Evolutionary conservation across 2,329 filamentous ascomycete species (phyloP), one percentile per base, ranked within the genome.

Genomic region (Fusarium sp.): DNA sequence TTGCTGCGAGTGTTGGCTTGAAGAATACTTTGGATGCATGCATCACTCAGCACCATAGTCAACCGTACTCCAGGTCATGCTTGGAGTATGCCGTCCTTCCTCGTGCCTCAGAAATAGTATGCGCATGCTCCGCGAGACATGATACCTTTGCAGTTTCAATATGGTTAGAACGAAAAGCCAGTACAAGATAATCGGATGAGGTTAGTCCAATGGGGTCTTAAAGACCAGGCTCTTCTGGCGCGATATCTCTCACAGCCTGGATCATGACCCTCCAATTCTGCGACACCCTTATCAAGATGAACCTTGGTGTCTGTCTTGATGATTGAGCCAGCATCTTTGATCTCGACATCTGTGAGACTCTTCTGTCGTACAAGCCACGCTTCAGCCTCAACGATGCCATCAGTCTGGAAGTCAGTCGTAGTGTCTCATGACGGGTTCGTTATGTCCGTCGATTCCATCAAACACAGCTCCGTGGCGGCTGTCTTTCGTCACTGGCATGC

Each of bases 31-130:
- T 17, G 42, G 26, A 45, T 45, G 12, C 8, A 26, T 45, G 42
- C 13, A 20, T 44, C 41, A 24, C 41, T 44, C 41, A 17, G n/a
- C 41, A 44, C n/a, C 41, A 7, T 17, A 44, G 41, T 44, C 9
- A 24, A 44, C n/a, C 4, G 15, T 24, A 17, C 14, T 10, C 33
- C 3, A 39, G 17, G 5, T 35, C 58, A n/a, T 26, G 7, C 3
- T 24, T 28, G 0, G 35, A n/a, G 22, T 28, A 33, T 3, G 22
- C 24, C 0, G 18, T 9, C 5, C 36, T 17, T 20, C 4, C 9
- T 6, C 39, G 14, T 24, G 33, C 26, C 4, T 35, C 20, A 13
- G 39, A 13, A 28, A 65, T 65, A 6, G 45, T 45, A 13, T 17
- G 12, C 3, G 58, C n/a, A 45, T 35, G 39, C 8, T 36, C 22